phyloP scores from a whole-genome alignment of 2,329 filamentous ascomycete species.

The Pseudovirgaria hyperparasitica region DNA sequence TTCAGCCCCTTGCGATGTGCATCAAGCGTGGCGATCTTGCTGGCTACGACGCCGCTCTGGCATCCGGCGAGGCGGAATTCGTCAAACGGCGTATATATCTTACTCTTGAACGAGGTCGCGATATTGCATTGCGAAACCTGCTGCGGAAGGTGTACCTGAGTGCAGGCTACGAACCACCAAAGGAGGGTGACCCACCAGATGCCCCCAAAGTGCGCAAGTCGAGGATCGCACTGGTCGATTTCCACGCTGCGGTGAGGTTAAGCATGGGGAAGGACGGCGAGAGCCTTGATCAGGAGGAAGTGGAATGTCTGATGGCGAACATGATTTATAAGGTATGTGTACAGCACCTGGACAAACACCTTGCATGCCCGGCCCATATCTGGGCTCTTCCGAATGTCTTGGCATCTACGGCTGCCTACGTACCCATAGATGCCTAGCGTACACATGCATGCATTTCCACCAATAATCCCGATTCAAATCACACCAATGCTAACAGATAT shows the following conservation, averaged over 20 bases:
- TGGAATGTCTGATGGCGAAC: constrained; percentile 88
- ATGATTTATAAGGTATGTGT: constrained; percentile 88
- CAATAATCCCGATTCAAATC: constrained; percentile 1
- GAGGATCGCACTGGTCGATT: constrained; percentile 70
- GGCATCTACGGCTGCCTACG: constrained; percentile 5
- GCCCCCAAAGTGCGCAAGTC: constrained; percentile 54
- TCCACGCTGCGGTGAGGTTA: constrained; percentile 70
- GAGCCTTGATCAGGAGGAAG: constrained; percentile 73
- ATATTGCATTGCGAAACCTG: constrained; percentile 83
- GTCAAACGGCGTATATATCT: constrained; percentile 89
- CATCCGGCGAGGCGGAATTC: constrained; percentile 78
- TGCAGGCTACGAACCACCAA: constrained; percentile 65
- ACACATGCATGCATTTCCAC: not conserved
- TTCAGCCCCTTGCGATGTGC: constrained; percentile 62
- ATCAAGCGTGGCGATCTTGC: constrained; percentile 74
- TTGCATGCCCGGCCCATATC: constrained; percentile 3
- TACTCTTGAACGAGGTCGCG: constrained; percentile 80
- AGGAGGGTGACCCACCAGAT: constrained; percentile 51
- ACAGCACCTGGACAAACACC: too few species aligned
- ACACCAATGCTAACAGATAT: constrained; percentile 9
- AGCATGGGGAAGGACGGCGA: constrained; percentile 47
- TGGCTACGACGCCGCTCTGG: constrained; percentile 71
- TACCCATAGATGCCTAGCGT: constrained; percentile 4
- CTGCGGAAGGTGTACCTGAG: constrained; percentile 82
- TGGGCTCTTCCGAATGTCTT: constrained; percentile 3